Base-by-base conservation (phyloP, 1,284 basidiomycete species). In the Mycena citricolor region DNA sequence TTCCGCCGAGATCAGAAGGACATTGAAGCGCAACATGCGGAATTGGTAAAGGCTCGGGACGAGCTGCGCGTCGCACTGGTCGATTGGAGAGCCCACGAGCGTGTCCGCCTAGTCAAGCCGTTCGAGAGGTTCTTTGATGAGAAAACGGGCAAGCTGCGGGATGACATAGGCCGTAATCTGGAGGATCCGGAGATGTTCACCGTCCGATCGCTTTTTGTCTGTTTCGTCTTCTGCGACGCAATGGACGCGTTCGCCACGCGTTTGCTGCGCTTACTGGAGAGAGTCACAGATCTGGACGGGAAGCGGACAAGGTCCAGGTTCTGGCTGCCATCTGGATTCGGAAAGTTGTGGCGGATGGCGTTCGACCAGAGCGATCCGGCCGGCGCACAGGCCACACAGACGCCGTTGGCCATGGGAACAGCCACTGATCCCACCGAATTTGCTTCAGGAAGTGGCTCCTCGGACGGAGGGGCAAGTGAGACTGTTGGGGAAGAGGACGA, bases 171-270 rank as follows among this genome's bases (percentile, higher is more conserved):
- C 11, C n/a, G 28, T 29, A 33, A 31, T 33, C 44, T 49, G 33
- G 55, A 60, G 24, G 47, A 48, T 8, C 38, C 52, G 13, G 63
- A 65, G 26, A 61, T 63, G 54, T 71, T 71, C 45, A 59, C 68
- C 40, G 66, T 66, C 3, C 60, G 66, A 21, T 68, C 70, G 2
- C 57, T 73, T 3, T 71, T 66, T 42, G 58, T 67, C 14, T 70
- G 68, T 36, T 71, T 71, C 40, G 67, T 70, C 3, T 71, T 69
- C 54, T 63, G 63, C 21, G 67, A 67, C 44, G 61, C 66, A 21
- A 49, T 73, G 4, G 64, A 70, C 16, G 62, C 63, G 4, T 71
- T 69, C 34, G 60, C 67, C 0, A 62, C 67, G 12, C 57, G 62
- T 11, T 55, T 70, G 3, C 43, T 57, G 12, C 59, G 56, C n/a